A percentile compares a stretch with the other conserved stretches of the same genome.
phyloP scores from a whole-genome alignment of 768 basidiomycete species.

The Suillus subalutaceus region DNA sequence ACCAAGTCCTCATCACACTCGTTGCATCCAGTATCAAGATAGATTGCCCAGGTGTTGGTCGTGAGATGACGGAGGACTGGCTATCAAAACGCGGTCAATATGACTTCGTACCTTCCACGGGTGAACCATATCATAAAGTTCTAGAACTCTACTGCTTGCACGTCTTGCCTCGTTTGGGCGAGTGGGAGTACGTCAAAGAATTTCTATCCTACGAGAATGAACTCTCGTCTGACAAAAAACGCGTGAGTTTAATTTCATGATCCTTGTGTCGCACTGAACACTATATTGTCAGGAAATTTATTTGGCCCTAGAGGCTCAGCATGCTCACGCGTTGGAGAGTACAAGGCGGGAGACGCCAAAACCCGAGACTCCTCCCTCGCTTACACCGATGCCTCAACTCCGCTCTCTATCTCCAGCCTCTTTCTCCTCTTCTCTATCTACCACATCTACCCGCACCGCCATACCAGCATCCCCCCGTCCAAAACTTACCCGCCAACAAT shows the following conservation, averaged over 20 bases:
- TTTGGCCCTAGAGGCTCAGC: conserved; percentile 34
- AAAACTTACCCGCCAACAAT: conserved; percentile 17
- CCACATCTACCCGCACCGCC: conserved; percentile 71
- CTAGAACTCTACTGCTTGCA: conserved; percentile 78
- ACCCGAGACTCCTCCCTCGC: conserved; percentile 20
- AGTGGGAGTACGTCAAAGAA: conserved; percentile 81
- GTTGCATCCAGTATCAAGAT: conserved; percentile 72
- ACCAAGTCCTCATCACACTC: conserved; percentile 70
- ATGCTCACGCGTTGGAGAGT: conserved; percentile 33
- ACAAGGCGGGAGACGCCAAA: conserved; percentile 23
- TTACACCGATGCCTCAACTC: conserved; percentile 28
- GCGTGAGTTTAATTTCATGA: conserved; percentile 43
- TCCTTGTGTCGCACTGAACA: conserved; percentile 12
- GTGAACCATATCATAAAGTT: conserved; percentile 70
- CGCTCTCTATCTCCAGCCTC: conserved; percentile 51
- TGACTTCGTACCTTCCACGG: conserved; percentile 32
- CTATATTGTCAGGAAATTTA: conserved; percentile 15
- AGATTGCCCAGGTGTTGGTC: conserved; percentile 59
- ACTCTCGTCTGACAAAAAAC: conserved; percentile 48
- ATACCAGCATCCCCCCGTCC: conserved; percentile 45
- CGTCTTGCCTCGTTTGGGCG: conserved; percentile 68
- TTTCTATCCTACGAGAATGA: conserved; percentile 77
- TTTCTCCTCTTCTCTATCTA: conserved; percentile 72
- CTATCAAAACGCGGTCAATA: conserved; percentile 57
- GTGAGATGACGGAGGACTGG: conserved; percentile 82